Evolutionary conservation across 2,329 filamentous ascomycete genomes (phyloP), one percentile per base, ranked within the genome.

Genomic region (Rutstroemia sp.): DNA sequence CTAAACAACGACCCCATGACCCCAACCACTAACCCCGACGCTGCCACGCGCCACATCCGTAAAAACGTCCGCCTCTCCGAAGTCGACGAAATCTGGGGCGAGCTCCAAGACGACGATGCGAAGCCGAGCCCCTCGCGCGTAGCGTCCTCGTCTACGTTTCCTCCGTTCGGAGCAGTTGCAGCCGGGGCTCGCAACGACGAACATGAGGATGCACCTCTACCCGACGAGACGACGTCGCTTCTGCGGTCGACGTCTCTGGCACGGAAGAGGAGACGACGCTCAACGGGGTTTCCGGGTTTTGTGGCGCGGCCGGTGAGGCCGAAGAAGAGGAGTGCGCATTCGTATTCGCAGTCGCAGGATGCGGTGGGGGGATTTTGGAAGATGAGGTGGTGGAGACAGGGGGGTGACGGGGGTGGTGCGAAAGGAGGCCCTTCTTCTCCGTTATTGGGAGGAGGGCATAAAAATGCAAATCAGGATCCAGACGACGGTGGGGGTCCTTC

Each of bases 61-160:
- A 34, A 34, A 16, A 69, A 68, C 1, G 62, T 66, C 19, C 62
- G 65, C 5, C 49, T 68, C 18, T 77, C 82, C 56, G 88, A 94
- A 68, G 81, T 82, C 1, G 84, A 83, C 38, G 88, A 94, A 64
- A 94, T 95, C 34, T 95, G 90, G 91, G 88, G 85, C 56, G 90
- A 95, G 69, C 77, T 96, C 14, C 86, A 94, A 67, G 91, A 95
- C 65, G 83, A 87, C 42, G 79, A 82, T 41, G 58, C 68, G 5
- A 67, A 64, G 54, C 68, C 66, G 5, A 58, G 61, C 12, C 61
- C 65, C 18, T 68, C 34, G 19, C 41, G 48, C 52, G 53, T 49
- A 10, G 53, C 54, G 5, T 61, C 61, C 6, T 58, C 57, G 5
- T 56, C 51, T 21, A 50, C 59, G 10, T 52, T 58, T 3, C 44